Base-by-base conservation (phyloP, 75 land plant species). In the Sequoia sempervirens region DNA sequence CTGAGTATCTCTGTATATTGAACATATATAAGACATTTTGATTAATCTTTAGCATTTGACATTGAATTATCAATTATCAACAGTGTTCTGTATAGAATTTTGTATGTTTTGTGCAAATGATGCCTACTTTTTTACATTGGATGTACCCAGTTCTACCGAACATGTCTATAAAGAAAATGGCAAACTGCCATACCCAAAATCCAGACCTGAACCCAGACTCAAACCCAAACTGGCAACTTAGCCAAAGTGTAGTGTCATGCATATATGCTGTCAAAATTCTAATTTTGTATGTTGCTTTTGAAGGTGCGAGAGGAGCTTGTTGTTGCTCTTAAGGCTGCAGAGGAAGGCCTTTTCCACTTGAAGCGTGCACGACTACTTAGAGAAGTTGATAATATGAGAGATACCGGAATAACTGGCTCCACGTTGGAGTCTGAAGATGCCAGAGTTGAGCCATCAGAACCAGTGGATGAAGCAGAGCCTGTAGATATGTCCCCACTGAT, bases 261-360 rank as follows among this genome's bases (percentile, higher is more conserved):
- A n/a, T 81, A 28, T 80, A 74, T 69, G 4, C 53, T 56, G 18
- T 52, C 2, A 64, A 82, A 64, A 75, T 78, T 37, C 23, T 45
- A 47, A 53, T 30, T 54, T 61, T 85, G 40, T 32, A 15, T 83
- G 30, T 43, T 79, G 30, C 10, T 43, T 32, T 15, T 86, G 79
- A 83, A 97, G 99, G 90, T 96, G 73, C 91, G 86, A 40, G 95
- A 93, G 79, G 99, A 97, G 87, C 94, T 97, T 79, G 83, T 89
- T 85, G 69, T 56, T 41, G 92, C 98, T 69, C 89, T 97, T 23
- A 94, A 88, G 86, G 92, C 87, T 88, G 95, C 95, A 84, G 95
- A 97, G 84, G 98, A 97, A 72, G 98, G 98, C 38, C 92, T 97
- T 72, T 76, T 97, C 53, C 89, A 92, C 30, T 87, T 97, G 14